These are phyloP conservation scores for Carex parvula DNA, from an alignment of 176 grass and related monocot species.

Conservation along the genomic window DNA sequence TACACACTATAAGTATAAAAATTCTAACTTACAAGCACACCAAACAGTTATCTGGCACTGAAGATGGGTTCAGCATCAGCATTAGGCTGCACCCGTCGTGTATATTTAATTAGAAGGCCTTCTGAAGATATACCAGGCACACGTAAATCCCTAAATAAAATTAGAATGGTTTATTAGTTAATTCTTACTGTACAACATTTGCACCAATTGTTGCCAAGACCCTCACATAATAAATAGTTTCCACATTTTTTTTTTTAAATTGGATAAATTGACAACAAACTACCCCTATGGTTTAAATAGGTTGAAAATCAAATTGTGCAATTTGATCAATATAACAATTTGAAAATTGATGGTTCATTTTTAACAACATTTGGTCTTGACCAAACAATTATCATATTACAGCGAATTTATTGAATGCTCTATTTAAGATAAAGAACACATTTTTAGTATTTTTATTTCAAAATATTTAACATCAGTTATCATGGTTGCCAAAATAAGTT, in stretches of 20 bases:
- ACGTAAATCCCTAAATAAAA: constrained; percentile 48
- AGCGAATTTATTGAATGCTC: background rate
- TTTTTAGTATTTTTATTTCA: background rate
- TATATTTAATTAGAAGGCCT: constrained; percentile 96
- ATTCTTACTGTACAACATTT: background rate
- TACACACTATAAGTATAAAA: background rate
- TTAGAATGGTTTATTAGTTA: background rate
- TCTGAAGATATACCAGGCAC: constrained; percentile 70
- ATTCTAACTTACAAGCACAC: constrained; percentile 12
- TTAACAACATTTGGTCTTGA: background rate
- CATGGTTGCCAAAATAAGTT: background rate
- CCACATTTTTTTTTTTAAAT: background rate
- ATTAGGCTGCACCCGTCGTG: constrained; percentile 67
- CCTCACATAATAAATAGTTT: background rate
- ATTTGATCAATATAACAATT: too few relatives aligned
- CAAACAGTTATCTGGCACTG: constrained; percentile 55
- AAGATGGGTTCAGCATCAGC: constrained; percentile 75
- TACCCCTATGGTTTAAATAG: too few relatives aligned
- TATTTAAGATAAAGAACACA: background rate
- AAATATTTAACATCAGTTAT: background rate
- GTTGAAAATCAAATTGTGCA: too few relatives aligned
- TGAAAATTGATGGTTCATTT: too few relatives aligned
- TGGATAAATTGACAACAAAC: background rate
- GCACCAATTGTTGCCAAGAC: background rate
- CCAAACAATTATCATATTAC: background rate